Base-by-base conservation (phyloP, 1,139 yeast genomes). In the Magnusiomyces paraingens region DNA sequence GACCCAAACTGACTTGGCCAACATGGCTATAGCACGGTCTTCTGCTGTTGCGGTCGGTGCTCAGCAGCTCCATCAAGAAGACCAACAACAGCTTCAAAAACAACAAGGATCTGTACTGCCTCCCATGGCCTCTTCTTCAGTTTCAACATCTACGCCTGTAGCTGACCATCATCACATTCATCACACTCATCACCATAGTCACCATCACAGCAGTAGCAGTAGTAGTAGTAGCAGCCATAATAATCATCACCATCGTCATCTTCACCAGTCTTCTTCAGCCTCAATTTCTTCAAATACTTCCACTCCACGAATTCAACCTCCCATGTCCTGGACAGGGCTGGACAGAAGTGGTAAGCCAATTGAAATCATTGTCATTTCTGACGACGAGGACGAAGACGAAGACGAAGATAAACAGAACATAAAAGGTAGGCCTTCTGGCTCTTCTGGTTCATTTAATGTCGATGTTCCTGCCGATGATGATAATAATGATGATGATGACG, bases 361-460 rank as follows among this genome's bases (percentile, higher is more conserved):
- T 36, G 71, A 69, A 53, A 64, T 69, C 46, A 69, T 69, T 58
- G 69, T 68, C 40, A 67, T 69, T 18, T 68, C 66, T 40, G 68
- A 66, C 50, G 66, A 62, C 49, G 64, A 61, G 15, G 64, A 59
- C 20, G 61, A 58, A 12, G 57, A 55, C 35, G 58, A 59, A 17
- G 61, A 58, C 11, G 57, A 55, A 29, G 58, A 56, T n/a, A 55
- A 55, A 29, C 51, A 39, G 32, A 38, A 8, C 32, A n/a, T n/a
- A n/a, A n/a, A n/a, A n/a, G 32, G 8, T 26, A 26, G 32, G 8
- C 32, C 32, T n/a, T 42, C 29, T 39, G 11, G 29, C 15, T 14
- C 51, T 26, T n/a, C 45, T 12, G 32, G 40, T 17, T 26, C 32
- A 26, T 26, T 8, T 4, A 26, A 26, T 8, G 32, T 8, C 8